A percentile compares a stretch with the other conserved stretches of the same genome.
Conservation (phyloP, 495 filamentous ascomycete genomes). For the Aspergillus heteromorphus region DNA sequence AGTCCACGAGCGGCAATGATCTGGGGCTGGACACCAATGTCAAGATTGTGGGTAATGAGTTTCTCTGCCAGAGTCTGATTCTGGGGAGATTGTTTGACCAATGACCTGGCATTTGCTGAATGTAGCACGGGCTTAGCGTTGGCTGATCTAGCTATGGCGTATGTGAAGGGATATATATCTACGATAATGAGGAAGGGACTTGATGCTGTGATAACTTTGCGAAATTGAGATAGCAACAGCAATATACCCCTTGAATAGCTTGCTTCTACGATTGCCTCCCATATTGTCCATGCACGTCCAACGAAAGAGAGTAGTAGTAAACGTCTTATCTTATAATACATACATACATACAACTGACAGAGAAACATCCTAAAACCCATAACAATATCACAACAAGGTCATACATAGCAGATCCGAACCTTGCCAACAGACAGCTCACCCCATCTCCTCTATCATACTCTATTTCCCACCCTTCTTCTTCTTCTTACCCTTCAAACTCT, state of each 20-base stretch:
- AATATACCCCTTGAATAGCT: slow-evolving; percentile 12
- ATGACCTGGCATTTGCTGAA: slow-evolving; percentile 11
- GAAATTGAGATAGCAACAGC: background rate
- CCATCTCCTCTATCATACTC: background rate
- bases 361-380: slow-evolving; percentile 10
- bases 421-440: background rate
- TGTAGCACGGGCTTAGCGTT: too few relatives aligned
- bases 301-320: background rate
- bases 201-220: background rate
- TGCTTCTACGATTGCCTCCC: background rate
- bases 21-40: slow-evolving; percentile 39
- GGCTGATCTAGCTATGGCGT: background rate
- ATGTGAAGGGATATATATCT: background rate
- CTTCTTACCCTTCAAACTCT: slow-evolving; percentile 51
- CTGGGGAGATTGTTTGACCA: slow-evolving; percentile 71
- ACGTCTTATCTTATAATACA: slow-evolving; percentile 17
- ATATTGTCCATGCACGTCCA: background rate
- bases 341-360: slow-evolving; percentile 3
- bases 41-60: slow-evolving; percentile 73
- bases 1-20: slow-evolving; percentile 27
- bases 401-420: background rate
- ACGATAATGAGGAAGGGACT: background rate
- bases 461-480: slow-evolving; percentile 42
- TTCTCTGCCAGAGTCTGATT: slow-evolving; percentile 90
- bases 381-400: background rate